Evolutionary conservation across 2,329 filamentous ascomycete genomes (phyloP).

Genomic region (Hypoxylon sp.): DNA sequence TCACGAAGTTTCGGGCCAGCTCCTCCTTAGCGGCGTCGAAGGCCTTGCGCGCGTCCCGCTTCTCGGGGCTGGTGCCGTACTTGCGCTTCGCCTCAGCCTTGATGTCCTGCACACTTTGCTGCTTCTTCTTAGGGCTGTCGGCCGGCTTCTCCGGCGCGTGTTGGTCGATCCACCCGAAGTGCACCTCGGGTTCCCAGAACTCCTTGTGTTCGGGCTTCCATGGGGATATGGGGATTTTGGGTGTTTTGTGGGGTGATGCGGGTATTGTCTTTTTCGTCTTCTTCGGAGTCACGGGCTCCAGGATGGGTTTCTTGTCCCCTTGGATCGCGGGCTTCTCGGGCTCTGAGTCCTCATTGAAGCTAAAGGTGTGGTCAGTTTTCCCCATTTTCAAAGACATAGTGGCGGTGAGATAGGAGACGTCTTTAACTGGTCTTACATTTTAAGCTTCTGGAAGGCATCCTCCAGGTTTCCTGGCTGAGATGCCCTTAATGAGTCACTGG

Average conservation of each 20-base stretch:
- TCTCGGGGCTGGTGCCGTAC: conserved; percentile 54
- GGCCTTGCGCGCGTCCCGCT: conserved; percentile 65
- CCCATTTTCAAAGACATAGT: not conserved
- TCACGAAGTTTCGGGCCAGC: conserved; percentile 75
- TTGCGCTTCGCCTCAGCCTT: conserved; percentile 52
- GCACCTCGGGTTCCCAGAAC: conserved; percentile 55
- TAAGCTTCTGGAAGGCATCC: conserved; percentile 53
- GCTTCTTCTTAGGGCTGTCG: conserved; percentile 16
- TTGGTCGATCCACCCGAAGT: conserved; percentile 55
- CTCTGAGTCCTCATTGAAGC: conserved; percentile 50
- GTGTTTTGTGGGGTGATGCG: conserved; percentile 48
- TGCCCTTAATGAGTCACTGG: conserved; percentile 34
- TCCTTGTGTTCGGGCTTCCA: conserved; percentile 54
- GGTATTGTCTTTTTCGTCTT: conserved; percentile 51
- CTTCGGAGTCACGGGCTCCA: conserved; percentile 49
- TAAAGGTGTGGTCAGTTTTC: conserved; percentile 36
- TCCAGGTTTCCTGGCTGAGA: conserved; percentile 46
- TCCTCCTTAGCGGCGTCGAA: conserved; percentile 75
- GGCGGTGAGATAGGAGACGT: not conserved
- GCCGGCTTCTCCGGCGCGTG: conserved; percentile 50
- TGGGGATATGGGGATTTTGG: conserved; percentile 51
- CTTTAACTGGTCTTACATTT: conserved; percentile 48
- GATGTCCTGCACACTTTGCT: conserved; percentile 29
- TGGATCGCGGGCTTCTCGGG: conserved; percentile 38
- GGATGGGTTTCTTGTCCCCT: conserved; percentile 27